These are phyloP conservation scores for Mycothermus thermophilus DNA, from an alignment of 495 filamentous ascomycete genomes.

Conservation along the genomic window DNA sequence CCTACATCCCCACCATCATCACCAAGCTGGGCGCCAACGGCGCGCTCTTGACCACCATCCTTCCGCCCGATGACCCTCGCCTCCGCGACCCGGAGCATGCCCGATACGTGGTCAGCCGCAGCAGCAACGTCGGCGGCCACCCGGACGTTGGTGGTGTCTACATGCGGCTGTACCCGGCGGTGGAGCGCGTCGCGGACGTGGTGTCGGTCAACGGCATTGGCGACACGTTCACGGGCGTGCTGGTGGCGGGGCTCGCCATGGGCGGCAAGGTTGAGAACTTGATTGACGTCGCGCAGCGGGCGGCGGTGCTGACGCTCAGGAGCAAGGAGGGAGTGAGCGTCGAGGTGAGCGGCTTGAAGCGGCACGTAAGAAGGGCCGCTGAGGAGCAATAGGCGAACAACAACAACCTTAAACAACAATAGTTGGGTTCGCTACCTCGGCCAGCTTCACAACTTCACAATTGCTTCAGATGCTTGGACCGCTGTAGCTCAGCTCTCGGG, in stretches of 20 bases:
- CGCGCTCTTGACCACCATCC: conserved; percentile 60
- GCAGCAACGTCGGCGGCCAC: conserved; percentile 28
- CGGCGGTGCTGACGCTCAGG: conserved; percentile 59
- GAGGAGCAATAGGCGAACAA: conserved; percentile 3
- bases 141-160: conserved; percentile 64
- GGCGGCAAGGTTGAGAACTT: conserved; percentile 36
- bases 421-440: no score
- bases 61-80: conserved; percentile 48
- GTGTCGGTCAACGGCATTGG: conserved; percentile 90
- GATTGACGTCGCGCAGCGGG: conserved; percentile 53
- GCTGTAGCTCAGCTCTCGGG: no score
- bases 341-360: conserved; percentile 25
- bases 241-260: conserved; percentile 50
- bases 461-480: no score
- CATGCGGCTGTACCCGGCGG: conserved; percentile 63
- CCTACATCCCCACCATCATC: conserved; percentile 66
- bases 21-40: conserved; percentile 72
- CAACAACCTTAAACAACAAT: no score
- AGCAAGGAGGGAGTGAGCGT: conserved; percentile 56
- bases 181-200: conserved; percentile 51
- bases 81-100: conserved; percentile 46
- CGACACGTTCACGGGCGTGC: conserved; percentile 77
- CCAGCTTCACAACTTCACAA: no score
- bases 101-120: conserved; percentile 54
- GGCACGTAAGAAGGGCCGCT: conserved; percentile 17